Evolutionary conservation across 257 asterid genomes (phyloP), one percentile per base, ranked within the genome.

Genomic region (Nemophila menziesii): DNA sequence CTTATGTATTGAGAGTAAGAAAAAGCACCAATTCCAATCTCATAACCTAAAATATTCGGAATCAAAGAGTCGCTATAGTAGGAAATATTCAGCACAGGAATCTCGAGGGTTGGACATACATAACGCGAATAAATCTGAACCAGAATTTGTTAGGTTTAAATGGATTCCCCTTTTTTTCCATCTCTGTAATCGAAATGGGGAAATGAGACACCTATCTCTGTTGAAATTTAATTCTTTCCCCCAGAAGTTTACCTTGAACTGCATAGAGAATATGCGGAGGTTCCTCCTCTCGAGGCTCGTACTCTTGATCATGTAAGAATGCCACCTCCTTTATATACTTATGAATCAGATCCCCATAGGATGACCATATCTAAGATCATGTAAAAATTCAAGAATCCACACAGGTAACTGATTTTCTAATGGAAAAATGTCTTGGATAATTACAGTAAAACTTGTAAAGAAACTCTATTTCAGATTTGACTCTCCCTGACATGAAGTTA

Each of bases 341-440:
- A n/a, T n/a, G n/a, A n/a, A n/a, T n/a, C n/a, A n/a, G n/a, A n/a
- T n/a, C n/a, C n/a, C n/a, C n/a, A n/a, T n/a, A n/a, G n/a, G n/a
- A n/a, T n/a, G n/a, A 0, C 24, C 16, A 33, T 27, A 29, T 33
- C 3, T 48, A 5, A 12, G 11, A 2, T 6, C 0, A 27, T 24
- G 16, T 16, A 57, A 18, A 2, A 33, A 20, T 21, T 18, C 43
- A 18, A 69, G 24, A 15, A 64, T 5, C 33, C 20, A 22, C 0
- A 56, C 40, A 0, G 69, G 58, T n/a, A 61, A 51, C 33, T 70
- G 70, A 43, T 70, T 70, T 44, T 65, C 73, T 2, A 70, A 54
- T 21, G 54, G 16, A 3, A 8, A 16, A 15, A 61, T 0, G 19
- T 70, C 73, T 3, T 46, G 44, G 5, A 0, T n/a, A 29, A 44